These are phyloP conservation scores for Fusarium liriodendri DNA, from an alignment of 2,329 filamentous ascomycete species.

Conservation along the genomic window DNA sequence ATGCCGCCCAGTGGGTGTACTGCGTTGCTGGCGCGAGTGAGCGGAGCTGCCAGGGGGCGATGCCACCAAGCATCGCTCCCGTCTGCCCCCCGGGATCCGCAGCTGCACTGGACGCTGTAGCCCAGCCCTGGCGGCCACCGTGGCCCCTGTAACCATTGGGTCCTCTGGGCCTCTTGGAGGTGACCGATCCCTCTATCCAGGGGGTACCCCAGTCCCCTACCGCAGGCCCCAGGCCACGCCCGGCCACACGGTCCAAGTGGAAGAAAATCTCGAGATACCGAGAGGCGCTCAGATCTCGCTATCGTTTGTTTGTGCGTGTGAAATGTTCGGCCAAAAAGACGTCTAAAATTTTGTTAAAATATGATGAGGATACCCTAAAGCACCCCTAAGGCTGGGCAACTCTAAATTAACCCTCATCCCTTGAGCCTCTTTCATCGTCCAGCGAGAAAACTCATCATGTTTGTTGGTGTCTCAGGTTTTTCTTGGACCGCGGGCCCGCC, in stretches of 20 bases:
- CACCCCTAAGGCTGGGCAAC: background rate
- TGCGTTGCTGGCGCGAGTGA: constrained; percentile 40
- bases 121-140: constrained; percentile 33
- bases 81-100: constrained; percentile 33
- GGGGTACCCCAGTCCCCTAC: constrained; percentile 22
- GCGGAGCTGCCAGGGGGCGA: constrained; percentile 39
- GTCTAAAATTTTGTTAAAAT: background rate
- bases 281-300: background rate
- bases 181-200: constrained; percentile 33
- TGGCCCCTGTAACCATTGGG: constrained; percentile 33
- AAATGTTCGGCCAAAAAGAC: background rate
- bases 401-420: background rate
- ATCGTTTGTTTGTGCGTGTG: background rate
- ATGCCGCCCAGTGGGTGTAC: constrained; percentile 29
- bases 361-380: background rate
- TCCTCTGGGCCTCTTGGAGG: constrained; percentile 1
- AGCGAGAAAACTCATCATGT: background rate
- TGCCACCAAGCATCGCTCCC: constrained; percentile 42
- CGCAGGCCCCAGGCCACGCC: constrained; percentile 12
- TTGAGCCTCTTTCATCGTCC: background rate
- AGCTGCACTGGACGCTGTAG: constrained; percentile 35
- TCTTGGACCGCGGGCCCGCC: constrained; percentile 19
- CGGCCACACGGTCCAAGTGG: constrained; percentile 6
- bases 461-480: background rate
- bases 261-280: background rate